A percentile compares a stretch with the other conserved stretches of the same genome.
Conservation (phyloP, 805 yeast genomes). For the Priceomyces castillae region DNA sequence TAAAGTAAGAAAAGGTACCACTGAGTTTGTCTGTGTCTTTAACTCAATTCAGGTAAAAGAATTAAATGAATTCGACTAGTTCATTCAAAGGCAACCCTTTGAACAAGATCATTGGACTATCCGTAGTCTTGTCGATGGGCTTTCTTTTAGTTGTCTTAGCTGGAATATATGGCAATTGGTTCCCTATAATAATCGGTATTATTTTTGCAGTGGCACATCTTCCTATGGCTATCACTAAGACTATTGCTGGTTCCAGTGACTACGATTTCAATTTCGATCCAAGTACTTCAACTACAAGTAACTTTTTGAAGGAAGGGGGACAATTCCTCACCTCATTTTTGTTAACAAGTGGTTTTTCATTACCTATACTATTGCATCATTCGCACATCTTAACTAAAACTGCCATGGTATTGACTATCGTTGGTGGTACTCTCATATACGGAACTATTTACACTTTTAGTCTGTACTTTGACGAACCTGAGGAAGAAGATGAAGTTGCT, state of each 20-base stretch:
- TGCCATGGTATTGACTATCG: conserved; percentile 73
- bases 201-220: conserved; percentile 41
- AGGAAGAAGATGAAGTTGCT: conserved; percentile 24
- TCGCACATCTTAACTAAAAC: conserved; percentile 63
- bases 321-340: conserved; percentile 75
- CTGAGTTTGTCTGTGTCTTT: background rate
- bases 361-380: conserved; percentile 78
- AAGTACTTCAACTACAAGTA: conserved; percentile 23
- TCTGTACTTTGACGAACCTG: conserved; percentile 58
- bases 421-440: conserved; percentile 84
- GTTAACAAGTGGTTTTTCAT: conserved; percentile 65
- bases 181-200: conserved; percentile 69
- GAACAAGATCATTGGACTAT: conserved; percentile 72
- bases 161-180: conserved; percentile 86
- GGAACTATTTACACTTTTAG: conserved; percentile 81
- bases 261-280: conserved; percentile 46
- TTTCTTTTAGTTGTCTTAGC: conserved; percentile 84
- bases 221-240: conserved; percentile 35
- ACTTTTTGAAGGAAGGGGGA: conserved; percentile 68
- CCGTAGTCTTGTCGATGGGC: conserved; percentile 82
- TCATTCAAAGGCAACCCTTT: conserved; percentile 50
- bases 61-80: conserved; percentile 21
- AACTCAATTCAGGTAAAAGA: too few relatives aligned
- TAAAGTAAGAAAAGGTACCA: background rate
- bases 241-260: conserved; percentile 31